Evolutionary conservation across 768 basidiomycete species (phyloP), one percentile per base, ranked within the genome.

Genomic region (Collybiopsis confluens): DNA sequence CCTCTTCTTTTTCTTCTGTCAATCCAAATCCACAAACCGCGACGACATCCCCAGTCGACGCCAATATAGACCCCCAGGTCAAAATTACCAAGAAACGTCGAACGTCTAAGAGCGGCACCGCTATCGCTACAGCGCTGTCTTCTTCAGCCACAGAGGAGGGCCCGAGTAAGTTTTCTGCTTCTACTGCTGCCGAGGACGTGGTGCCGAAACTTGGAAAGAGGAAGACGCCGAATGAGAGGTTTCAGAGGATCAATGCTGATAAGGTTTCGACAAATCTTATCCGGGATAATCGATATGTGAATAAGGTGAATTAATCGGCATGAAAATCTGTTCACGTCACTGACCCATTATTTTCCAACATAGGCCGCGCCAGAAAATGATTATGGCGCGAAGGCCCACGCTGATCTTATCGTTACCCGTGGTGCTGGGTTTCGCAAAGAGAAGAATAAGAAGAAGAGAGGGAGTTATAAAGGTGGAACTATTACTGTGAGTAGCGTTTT

Each of bases 391-490:
- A 79, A 78, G 52, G 96, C 96, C 0, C 84, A 86, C 59, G 77
- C 79, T 36, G 97, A 98, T 68, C 73, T 99, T 57, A 88, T 96
- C 58, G 90, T 94, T 24, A 98, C 96, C 2, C 82, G 94, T 1
- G 96, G 96, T 2, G 88, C 90, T 45, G 92, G 92, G 2, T 99
- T 99, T 77, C 81, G 93, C 52, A 99, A 98, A 70, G 96, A 97
- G 78, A 99, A 99, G 73, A 98, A 97, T 74, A 99, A 98, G 82
- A 98, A 98, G 74, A 99, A 99, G 73, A 77, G 90, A 61, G 96
- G 94, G 2, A 92, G 88, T 56, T 98, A 98, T 70, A 81, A 82
- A 42, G 94, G 96, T 11, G 96, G 96, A 37, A 91, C 95, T 65
- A 99, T 99, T 56, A 96, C 94, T 45, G 92, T 95, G 59, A 66